Percentiles rank a stretch among this genome's conserved stretches.
Conservation (phyloP, 139 green algal genomes). For the Zygnema circumcarinatum region DNA sequence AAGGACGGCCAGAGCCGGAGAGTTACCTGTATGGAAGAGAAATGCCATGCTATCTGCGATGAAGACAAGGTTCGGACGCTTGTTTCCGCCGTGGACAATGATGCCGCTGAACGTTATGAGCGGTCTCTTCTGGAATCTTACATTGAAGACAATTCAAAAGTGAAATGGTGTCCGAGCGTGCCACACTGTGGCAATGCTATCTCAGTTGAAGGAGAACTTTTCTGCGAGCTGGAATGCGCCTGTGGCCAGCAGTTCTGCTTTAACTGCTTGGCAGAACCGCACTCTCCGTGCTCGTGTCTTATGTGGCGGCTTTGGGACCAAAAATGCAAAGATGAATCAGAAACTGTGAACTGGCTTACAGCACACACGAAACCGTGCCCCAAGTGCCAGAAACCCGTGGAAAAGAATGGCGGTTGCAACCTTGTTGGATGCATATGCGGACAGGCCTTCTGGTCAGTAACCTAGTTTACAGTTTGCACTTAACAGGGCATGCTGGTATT, state of each 20-base stretch:
- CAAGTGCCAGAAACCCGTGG: constrained; percentile 84
- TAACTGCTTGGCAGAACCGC: constrained; percentile 76
- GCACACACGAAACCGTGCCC: constrained; percentile 90
- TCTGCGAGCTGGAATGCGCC: constrained; percentile 78
- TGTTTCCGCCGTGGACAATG: constrained; percentile 46
- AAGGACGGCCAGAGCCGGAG: constrained; percentile 71
- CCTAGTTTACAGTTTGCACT: neutral
- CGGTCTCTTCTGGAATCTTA: constrained; percentile 70
- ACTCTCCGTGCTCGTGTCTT: constrained; percentile 85
- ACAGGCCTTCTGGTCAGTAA: constrained; percentile 47
- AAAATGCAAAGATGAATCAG: constrained; percentile 84
- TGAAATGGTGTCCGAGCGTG: constrained; percentile 64
- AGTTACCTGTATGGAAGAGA: constrained; percentile 77
- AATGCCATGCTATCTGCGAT: constrained; percentile 80
- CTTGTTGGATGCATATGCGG: constrained; percentile 87
- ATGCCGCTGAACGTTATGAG: constrained; percentile 69
- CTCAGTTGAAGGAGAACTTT: constrained; percentile 67
- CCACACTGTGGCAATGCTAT: constrained; percentile 58
- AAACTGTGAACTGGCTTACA: constrained; percentile 73
- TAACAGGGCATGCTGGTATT: neutral
- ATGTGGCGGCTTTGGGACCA: constrained; percentile 85
- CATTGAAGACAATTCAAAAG: constrained; percentile 74
- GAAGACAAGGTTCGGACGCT: constrained; percentile 62
- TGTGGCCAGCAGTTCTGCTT: constrained; percentile 88
- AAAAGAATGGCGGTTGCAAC: constrained; percentile 96